Evolutionary conservation across 768 basidiomycete species (phyloP).

Genomic region (Psilocybe sp.): DNA sequence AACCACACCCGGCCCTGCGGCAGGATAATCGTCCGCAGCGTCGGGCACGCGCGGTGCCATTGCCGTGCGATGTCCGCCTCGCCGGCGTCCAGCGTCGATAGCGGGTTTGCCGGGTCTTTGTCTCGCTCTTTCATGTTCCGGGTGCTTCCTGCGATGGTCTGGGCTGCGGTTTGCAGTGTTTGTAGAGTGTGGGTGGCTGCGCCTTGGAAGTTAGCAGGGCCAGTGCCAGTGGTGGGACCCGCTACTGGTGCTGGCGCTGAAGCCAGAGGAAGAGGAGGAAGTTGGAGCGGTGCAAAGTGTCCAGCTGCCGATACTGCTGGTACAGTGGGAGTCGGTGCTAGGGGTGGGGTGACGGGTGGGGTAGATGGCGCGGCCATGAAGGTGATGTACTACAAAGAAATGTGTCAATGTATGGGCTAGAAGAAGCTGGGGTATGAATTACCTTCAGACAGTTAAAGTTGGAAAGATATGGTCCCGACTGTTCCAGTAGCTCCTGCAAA

Average conservation of each 20-base stretch:
- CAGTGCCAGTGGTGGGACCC: neutral
- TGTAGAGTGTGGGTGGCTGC: too few relatives aligned
- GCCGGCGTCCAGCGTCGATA: conserved; percentile 19
- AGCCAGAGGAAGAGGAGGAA: neutral
- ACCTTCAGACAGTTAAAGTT: conserved; percentile 39
- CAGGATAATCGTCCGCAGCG: conserved; percentile 61
- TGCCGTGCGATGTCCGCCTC: conserved; percentile 50
- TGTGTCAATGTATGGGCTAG: conserved; percentile 1
- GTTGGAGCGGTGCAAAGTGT: neutral
- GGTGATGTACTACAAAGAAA: conserved; percentile 45
- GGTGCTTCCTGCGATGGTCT: too few relatives aligned
- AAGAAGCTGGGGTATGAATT: conserved; percentile 1
- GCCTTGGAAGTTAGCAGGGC: neutral
- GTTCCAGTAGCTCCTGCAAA: conserved; percentile 39
- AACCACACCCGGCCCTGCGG: conserved; percentile 67
- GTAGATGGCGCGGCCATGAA: conserved; percentile 44
- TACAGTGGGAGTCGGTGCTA: neutral
- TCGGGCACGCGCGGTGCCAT: conserved; percentile 60
- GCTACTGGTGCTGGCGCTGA: neutral
- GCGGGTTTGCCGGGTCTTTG: too few relatives aligned
- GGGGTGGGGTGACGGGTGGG: neutral
- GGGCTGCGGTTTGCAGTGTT: too few relatives aligned
- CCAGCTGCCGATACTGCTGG: neutral
- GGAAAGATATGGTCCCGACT: conserved; percentile 34
- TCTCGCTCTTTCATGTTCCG: too few relatives aligned